Percentiles rank a stretch among this genome's conserved stretches.
phyloP scores from a whole-genome alignment of 108 stramenopile species.

The Epithemia pelagica region DNA sequence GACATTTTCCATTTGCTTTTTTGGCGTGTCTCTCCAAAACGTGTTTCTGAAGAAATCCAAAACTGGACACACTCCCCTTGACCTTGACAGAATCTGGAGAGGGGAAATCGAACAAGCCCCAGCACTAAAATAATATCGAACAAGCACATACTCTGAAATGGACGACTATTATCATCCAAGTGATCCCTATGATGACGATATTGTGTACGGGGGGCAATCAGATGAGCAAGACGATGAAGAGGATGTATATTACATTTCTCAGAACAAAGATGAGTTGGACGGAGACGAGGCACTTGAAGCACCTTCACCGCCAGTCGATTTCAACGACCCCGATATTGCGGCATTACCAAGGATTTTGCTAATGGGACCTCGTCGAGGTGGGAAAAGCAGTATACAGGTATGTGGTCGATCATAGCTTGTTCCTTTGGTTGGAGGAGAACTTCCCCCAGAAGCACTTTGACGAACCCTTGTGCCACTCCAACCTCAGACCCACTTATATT shows the following conservation, averaged over 20 bases:
- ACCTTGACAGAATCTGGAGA: too few species aligned
- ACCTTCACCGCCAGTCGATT: slow-evolving; percentile 29
- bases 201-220: not conserved
- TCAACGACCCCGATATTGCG: slow-evolving; percentile 76
- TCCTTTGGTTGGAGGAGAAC: too few species aligned
- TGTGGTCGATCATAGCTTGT: slow-evolving; percentile 9
- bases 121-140: not conserved
- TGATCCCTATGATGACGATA: not conserved
- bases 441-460: not conserved
- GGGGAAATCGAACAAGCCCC: too few species aligned
- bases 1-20: too few species aligned
- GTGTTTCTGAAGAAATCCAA: too few species aligned
- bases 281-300: not conserved
- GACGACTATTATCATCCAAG: not conserved
- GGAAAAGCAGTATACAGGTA: slow-evolving; percentile 89
- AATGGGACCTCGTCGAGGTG: slow-evolving; percentile 91
- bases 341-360: slow-evolving; percentile 86
- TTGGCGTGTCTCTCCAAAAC: too few species aligned
- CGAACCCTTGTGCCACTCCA: not conserved
- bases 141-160: too few species aligned
- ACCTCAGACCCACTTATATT: too few species aligned
- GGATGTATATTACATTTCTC: not conserved
- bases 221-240: not conserved
- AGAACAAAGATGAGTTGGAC: not conserved
- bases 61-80: too few species aligned